Evolutionary conservation across 2,329 filamentous ascomycete genomes (phyloP).

Genomic region (Penicillium paneum): DNA sequence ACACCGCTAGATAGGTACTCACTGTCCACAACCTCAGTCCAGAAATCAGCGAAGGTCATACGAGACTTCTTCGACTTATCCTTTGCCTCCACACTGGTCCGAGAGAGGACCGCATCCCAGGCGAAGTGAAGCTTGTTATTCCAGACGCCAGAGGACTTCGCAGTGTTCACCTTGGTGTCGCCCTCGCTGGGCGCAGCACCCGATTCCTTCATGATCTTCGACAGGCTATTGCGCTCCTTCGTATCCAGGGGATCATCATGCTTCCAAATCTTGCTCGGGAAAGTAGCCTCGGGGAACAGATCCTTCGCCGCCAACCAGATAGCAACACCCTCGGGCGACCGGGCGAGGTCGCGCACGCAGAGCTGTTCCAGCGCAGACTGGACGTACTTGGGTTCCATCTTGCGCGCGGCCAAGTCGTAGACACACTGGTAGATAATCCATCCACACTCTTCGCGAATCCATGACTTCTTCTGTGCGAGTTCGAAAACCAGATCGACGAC

Average conservation of each 20-base stretch:
- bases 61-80: conserved; percentile 37
- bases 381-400: conserved; percentile 49
- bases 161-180: conserved; percentile 28
- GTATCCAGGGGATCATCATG: conserved; percentile 67
- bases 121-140: conserved; percentile 80
- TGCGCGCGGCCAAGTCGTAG: conserved; percentile 48
- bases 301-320: conserved; percentile 74
- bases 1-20: conserved; percentile 37
- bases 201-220: conserved; percentile 73
- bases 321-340: conserved; percentile 83
- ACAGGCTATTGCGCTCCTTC: conserved; percentile 65
- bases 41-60: conserved; percentile 68
- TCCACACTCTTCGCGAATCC: conserved; percentile 84
- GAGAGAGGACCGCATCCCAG: conserved; percentile 72
- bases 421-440: conserved; percentile 75
- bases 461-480: conserved; percentile 76
- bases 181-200: conserved; percentile 31
- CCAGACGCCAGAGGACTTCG: conserved; percentile 63
- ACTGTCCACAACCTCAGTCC: conserved; percentile 84
- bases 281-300: conserved; percentile 60
- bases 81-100: conserved; percentile 34
- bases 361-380: conserved; percentile 63
- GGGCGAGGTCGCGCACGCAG: conserved; percentile 63
- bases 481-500: conserved; percentile 71
- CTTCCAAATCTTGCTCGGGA: conserved; percentile 70